Conservation (phyloP, 2,329 filamentous ascomycete species). For the Beauveria medogensis region DNA sequence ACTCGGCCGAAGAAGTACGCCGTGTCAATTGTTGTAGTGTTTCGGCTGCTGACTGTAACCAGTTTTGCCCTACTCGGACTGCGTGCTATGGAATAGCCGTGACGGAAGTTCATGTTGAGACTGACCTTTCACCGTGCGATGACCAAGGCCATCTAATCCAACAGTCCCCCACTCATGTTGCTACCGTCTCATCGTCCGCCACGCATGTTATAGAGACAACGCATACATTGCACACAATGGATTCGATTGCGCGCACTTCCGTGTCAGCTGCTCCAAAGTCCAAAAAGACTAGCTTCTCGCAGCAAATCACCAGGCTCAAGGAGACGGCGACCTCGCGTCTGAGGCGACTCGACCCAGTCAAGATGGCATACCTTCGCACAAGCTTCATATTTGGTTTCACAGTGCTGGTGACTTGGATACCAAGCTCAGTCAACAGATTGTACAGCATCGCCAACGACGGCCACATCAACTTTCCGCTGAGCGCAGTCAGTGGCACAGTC, state of each 20-base stretch:
- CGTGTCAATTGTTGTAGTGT: background rate
- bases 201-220: background rate
- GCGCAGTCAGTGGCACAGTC: slow-evolving; percentile 61
- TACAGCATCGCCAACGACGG: slow-evolving; percentile 51
- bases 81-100: slow-evolving; percentile 39
- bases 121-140: slow-evolving; percentile 14
- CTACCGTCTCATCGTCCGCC: background rate
- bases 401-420: slow-evolving; percentile 53
- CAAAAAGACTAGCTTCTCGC: background rate
- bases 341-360: slow-evolving; percentile 41
- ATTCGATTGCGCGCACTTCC: background rate
- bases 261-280: background rate
- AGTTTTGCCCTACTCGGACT: slow-evolving; percentile 12
- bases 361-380: slow-evolving; percentile 51
- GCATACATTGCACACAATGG: background rate
- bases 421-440: slow-evolving; percentile 64
- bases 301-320: slow-evolving; percentile 13
- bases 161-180: background rate
- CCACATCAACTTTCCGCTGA: slow-evolving; percentile 52
- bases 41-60: background rate
- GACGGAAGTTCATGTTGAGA: slow-evolving; percentile 41
- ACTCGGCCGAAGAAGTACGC: slow-evolving; percentile 28
- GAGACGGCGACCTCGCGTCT: slow-evolving; percentile 25
- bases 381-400: slow-evolving; percentile 54
- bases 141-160: slow-evolving; percentile 3